Base-by-base conservation (phyloP, 257 asterid species). In the Rubia yunnanensis region DNA sequence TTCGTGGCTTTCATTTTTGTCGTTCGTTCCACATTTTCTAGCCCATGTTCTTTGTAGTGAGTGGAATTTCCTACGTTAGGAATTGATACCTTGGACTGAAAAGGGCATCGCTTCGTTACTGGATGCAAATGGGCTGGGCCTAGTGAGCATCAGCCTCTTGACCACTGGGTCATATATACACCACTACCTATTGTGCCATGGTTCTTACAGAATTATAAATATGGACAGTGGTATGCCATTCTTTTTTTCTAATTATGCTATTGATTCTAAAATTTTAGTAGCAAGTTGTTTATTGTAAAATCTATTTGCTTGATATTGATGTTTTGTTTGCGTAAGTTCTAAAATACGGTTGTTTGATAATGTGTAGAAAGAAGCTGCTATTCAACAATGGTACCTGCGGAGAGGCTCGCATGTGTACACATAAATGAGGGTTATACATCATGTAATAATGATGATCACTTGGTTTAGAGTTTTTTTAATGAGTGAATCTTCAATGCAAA, bases 181-280 rank as follows among this genome's bases (percentile, higher is more conserved):
- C n/a, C n/a, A n/a, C 95, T 88, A 26, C 88, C 99, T 31, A 81
- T 94, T 52, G 70, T 88, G 62, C 99, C 99, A 4, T 94, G 99
- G 99, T 94, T 94, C 85, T 73, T 94, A 77, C 82, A 85, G 27
- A 94, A 90, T 66, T 94, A 94, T 78, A 90, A 94, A 74, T 97
- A 20, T 94, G 99, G 99, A 90, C 97, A 13, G 99, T 79, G 87
- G 97, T 90, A 94, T 74, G 88, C 17, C 5, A 59, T 63, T 13
- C 27, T 23, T 49, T 32, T 23, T n/a, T n/a, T 41, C 18, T 36
- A 59, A 53, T 65, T 3, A 26, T 39, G 41, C 63, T 35, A 10
- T 14, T 18, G 31, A 35, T 14, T 35, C 58, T 39, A n/a, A 5
- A 34, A 20, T 53, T 8, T 30, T 7, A 34, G 27, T 58, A 44